phyloP scores from a whole-genome alignment of 257 asterid species.

The Solanum medicagineum region DNA sequence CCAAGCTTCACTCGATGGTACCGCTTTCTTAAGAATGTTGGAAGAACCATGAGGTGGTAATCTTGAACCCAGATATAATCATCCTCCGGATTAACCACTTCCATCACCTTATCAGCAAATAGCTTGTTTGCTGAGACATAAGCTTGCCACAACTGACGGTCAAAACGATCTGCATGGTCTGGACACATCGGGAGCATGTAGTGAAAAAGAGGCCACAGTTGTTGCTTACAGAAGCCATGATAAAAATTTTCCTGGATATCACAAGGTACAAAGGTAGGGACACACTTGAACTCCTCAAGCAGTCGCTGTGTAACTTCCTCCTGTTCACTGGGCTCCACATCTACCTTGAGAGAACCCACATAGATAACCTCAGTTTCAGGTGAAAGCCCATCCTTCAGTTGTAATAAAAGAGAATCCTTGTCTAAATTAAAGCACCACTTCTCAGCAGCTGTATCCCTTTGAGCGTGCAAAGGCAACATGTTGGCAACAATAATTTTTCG shows the following conservation, averaged over 20 bases:
- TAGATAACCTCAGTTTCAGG: slow-evolving; percentile 67
- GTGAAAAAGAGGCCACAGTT: slow-evolving; percentile 91
- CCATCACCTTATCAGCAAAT: slow-evolving; percentile 83
- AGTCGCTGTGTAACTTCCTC: slow-evolving; percentile 73
- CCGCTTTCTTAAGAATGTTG: slow-evolving; percentile 80
- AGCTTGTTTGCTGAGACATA: slow-evolving; percentile 74
- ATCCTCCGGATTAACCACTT: slow-evolving; percentile 72
- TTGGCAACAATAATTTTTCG: slow-evolving; percentile 74
- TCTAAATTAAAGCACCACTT: slow-evolving; percentile 63
- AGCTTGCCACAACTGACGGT: slow-evolving; percentile 77
- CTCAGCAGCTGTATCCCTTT: slow-evolving; percentile 40
- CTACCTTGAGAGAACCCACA: slow-evolving; percentile 80
- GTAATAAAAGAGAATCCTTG: slow-evolving; percentile 61
- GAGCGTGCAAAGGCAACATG: slow-evolving; percentile 72
- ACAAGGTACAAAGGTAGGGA: slow-evolving; percentile 68
- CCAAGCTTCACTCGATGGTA: slow-evolving; percentile 76
- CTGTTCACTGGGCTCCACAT: slow-evolving; percentile 62
- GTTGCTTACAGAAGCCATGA: slow-evolving; percentile 84
- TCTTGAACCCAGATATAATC: slow-evolving; percentile 89
- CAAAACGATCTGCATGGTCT: slow-evolving; percentile 85
- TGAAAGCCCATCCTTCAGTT: slow-evolving; percentile 73
- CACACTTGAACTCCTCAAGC: slow-evolving; percentile 67
- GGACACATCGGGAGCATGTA: slow-evolving; percentile 92
- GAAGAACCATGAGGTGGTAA: slow-evolving; percentile 90
- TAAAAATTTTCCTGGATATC: slow-evolving; percentile 62